Percentiles rank a stretch among this genome's conserved stretches.
These are phyloP conservation scores for Isatis tinctoria DNA, from an alignment of 345 rosid genomes.

Conservation along the genomic window DNA sequence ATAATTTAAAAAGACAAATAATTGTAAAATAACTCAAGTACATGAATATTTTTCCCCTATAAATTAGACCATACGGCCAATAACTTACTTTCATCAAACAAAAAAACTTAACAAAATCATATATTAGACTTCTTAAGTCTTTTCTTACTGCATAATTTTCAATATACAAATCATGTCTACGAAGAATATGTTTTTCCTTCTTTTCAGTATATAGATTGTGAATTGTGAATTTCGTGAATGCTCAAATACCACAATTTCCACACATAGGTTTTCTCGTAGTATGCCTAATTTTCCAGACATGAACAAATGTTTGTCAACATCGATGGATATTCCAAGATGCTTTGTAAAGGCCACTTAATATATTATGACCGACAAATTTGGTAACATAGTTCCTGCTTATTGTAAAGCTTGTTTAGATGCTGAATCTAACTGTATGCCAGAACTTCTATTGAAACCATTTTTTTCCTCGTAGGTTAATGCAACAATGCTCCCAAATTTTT, in stretches of 20 bases:
- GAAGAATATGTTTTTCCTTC: neutral
- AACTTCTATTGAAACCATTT: neutral
- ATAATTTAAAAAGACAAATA: neutral
- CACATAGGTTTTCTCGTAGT: neutral
- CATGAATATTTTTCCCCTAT: neutral
- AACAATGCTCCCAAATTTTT: neutral
- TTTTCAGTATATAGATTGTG: neutral
- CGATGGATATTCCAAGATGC: neutral
- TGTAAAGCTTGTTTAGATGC: slow-evolving; percentile 3
- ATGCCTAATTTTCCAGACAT: neutral
- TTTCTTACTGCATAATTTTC: neutral
- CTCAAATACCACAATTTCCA: neutral
- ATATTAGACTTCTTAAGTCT: neutral
- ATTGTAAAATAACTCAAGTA: neutral
- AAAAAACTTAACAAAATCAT: neutral
- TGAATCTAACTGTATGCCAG: neutral
- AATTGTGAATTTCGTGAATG: neutral
- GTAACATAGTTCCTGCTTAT: neutral
- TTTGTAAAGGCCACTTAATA: neutral
- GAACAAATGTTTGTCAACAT: neutral
- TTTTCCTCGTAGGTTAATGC: neutral
- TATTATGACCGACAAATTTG: neutral
- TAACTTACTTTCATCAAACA: neutral
- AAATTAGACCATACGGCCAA: neutral
- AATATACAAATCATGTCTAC: neutral